Conservation (phyloP, 768 basidiomycete genomes). For the Russula lepida region DNA sequence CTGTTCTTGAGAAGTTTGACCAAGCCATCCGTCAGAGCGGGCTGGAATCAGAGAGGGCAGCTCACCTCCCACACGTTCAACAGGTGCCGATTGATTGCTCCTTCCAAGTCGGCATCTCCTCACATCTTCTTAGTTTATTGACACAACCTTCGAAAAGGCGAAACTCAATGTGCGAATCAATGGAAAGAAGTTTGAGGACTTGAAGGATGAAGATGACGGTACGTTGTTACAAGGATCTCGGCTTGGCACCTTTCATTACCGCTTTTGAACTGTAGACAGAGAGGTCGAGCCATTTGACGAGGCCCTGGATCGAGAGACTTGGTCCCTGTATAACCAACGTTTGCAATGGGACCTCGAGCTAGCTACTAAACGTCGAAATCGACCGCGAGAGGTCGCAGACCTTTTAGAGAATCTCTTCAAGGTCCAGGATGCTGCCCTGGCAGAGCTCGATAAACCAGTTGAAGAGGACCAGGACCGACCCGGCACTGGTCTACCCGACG, state of each 20-base stretch:
- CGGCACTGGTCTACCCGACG: slow-evolving; percentile 21
- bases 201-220: slow-evolving; percentile 14
- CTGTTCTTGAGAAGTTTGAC: slow-evolving; percentile 11
- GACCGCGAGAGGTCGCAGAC: slow-evolving; percentile 46
- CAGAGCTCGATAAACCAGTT: slow-evolving; percentile 22
- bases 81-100: background rate
- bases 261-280: slow-evolving; percentile 29
- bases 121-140: slow-evolving; percentile 13
- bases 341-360: slow-evolving; percentile 69
- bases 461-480: slow-evolving; percentile 18
- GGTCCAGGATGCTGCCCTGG: slow-evolving; percentile 28
- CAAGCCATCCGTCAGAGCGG: slow-evolving; percentile 2
- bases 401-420: slow-evolving; percentile 34
- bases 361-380: slow-evolving; percentile 54
- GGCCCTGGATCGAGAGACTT: slow-evolving; percentile 72
- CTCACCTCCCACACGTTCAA: slow-evolving; percentile 12
- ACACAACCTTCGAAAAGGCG: slow-evolving; percentile 18
- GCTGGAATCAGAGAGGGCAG: slow-evolving; percentile 3
- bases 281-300: slow-evolving; percentile 74
- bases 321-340: slow-evolving; percentile 68
- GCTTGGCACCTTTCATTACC: background rate
- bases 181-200: slow-evolving; percentile 18
- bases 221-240: background rate
- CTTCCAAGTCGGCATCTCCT: background rate
- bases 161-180: slow-evolving; percentile 20